phyloP scores from a whole-genome alignment of 352 stramenopile genomes.

The Phytopythium ostracodes region DNA sequence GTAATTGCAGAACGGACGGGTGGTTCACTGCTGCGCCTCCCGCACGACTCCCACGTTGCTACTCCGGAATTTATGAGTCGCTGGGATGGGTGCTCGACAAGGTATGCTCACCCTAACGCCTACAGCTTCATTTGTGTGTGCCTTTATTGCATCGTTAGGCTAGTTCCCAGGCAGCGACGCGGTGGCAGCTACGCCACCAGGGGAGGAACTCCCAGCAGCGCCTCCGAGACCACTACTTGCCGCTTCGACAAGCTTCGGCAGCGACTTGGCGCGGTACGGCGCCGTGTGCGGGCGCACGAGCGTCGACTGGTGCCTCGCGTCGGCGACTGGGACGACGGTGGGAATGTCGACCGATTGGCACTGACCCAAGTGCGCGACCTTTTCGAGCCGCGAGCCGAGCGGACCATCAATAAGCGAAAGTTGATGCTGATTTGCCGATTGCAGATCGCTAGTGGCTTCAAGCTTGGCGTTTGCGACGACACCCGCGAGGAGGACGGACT shows the following conservation, averaged over 20 bases:
- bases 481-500: slow-evolving; percentile 12
- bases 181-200: neutral
- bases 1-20: neutral
- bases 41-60: neutral
- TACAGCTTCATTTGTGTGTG: neutral
- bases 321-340: slow-evolving; percentile 2
- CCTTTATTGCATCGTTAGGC: too few species aligned
- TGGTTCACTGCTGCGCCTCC: neutral
- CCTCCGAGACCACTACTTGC: neutral
- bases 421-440: slow-evolving; percentile 2
- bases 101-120: neutral
- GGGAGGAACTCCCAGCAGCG: neutral
- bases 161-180: neutral
- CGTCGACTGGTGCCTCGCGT: slow-evolving; percentile 1
- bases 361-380: slow-evolving; percentile 33
- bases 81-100: neutral
- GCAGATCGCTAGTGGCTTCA: neutral
- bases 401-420: slow-evolving; percentile 17
- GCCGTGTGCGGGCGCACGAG: slow-evolving; percentile 40
- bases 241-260: slow-evolving; percentile 27
- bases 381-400: slow-evolving; percentile 32
- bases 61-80: neutral
- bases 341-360: slow-evolving; percentile 24
- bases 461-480: slow-evolving; percentile 5
- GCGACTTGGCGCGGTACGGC: slow-evolving; percentile 42